Base-by-base conservation (phyloP, 2,329 filamentous ascomycete species). In the Colletotrichum graminicola region DNA sequence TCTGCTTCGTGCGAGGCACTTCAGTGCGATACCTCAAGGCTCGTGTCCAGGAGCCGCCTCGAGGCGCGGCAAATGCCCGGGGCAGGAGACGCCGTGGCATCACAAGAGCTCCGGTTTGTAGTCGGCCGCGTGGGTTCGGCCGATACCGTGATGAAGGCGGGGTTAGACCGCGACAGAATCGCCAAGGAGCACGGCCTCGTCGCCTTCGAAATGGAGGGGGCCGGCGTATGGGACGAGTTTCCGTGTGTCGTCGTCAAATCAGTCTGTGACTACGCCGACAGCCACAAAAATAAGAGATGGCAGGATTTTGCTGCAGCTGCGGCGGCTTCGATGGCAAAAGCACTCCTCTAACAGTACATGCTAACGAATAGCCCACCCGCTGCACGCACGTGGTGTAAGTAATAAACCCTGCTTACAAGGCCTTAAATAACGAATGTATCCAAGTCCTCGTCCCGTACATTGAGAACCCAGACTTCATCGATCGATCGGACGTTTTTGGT, bases 131-230 rank as follows among this genome's bases (percentile, higher is more conserved):
- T 62, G 32, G 78, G 73, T 21, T 77, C 77, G 21, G 76, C 75
- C 23, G 74, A 82, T 60, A 71, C 75, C n/a, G 76, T 82, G 18
- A 78, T 83, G 74, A 79, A 79, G 29, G 74, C 75, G 7, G 49
- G 47, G 0, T 6, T 34, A 2, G 32, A 70, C 12, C 21, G 67
- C 8, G 67, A 70, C 5, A 32, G 8, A 6, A 32, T 67, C 16
- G 67, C 49, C 1, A 5, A 18, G 5, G 49, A 67, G 0, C 62
- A 51, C 0, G 34, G 11, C 3, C 36, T 70, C 0, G 32, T 70
- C 18, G 63, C 63, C 2, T 70, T 66, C 7, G 67, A 70, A n/a
- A 70, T 67, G 67, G 56, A 67, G 5, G 67, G 62, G 0, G 62
- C 67, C 2, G 49, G 56, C 8, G 49, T 67, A 1, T 62, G 63